Base-by-base conservation (phyloP, 73 alveolate genomes). In the Blepharisma japonicum region DNA sequence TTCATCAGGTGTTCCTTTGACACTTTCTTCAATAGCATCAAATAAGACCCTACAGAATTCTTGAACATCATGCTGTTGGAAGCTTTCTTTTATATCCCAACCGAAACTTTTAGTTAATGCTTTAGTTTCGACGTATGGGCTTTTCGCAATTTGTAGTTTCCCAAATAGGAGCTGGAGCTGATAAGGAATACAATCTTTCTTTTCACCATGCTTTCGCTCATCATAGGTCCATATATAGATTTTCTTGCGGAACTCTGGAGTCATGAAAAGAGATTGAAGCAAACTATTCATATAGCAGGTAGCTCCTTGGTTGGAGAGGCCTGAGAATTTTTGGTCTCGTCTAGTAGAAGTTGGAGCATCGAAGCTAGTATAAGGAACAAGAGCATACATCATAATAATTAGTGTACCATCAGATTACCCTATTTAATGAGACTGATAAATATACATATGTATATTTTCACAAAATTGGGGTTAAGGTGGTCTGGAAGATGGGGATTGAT, bases 231-330 rank as follows among this genome's bases (percentile, higher is more conserved):
- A 70, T 8, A 7, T 38, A 70, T 70, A 70, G 23, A 70, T 45
- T 45, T 47, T 39, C 61, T n/a, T 25, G 14, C 80, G 70, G 4
- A 70, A 25, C 56, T 88, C 89, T 38, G 90, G 91, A 47, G 97
- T 91, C 96, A 91, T 89, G 74, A 77, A 91, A 70, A 91, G 85
- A n/a, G 97, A 77, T 82, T 91, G 95, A 61, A 91, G 83, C 46
- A 91, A 88, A 67, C 90, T 70, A 71, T 91, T 91, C 89, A 91
- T 88, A 78, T 91, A 91, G 56, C 97, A 91, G 0, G 97, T 91
- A 45, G 97, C 93, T 6, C 97, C 97, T 79, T 96, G 96, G 80
- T 96, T 96, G 55, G 92, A 91, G 38, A 96, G 89, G 14, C 99
- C 99, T 66, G 87, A 81, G 4, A 70, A 70, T 70, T 39, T 70